A percentile compares a stretch with the other conserved stretches of the same genome.
Evolutionary conservation across 169 alveolate species (phyloP).

Genomic region (Cryptosporidium xiaoi): DNA sequence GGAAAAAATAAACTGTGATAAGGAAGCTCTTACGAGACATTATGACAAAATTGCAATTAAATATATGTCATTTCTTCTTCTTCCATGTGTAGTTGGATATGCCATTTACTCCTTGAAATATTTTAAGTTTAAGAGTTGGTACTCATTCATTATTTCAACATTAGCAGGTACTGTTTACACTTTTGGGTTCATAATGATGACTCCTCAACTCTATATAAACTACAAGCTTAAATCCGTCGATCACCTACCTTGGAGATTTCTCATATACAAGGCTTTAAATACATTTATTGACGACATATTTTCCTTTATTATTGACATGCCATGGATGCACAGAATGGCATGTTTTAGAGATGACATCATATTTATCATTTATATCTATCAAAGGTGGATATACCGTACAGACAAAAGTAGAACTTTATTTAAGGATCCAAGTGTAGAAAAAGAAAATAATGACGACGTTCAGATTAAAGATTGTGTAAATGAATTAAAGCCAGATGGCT

Average conservation of each 20-base stretch:
- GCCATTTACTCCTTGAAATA: slow-evolving; percentile 91
- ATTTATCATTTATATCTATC: slow-evolving; percentile 94
- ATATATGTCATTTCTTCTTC: slow-evolving; percentile 88
- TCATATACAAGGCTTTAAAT: slow-evolving; percentile 94
- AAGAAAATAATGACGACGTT: background rate
- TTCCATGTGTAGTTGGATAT: slow-evolving; percentile 90
- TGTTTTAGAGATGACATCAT: slow-evolving; percentile 99
- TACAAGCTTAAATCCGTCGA: slow-evolving; percentile 98
- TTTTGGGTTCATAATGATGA: slow-evolving; percentile 94
- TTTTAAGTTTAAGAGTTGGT: slow-evolving; percentile 94
- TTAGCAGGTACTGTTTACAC: slow-evolving; percentile 93
- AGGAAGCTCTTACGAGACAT: slow-evolving; percentile 83
- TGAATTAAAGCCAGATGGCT: background rate
- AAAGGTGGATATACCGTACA: slow-evolving; percentile 92
- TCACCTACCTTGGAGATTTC: slow-evolving; percentile 98
- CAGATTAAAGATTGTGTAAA: background rate
- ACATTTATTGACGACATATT: slow-evolving; percentile 98
- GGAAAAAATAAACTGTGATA: background rate
- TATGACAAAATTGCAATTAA: slow-evolving; percentile 91
- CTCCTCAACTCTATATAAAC: slow-evolving; percentile 98
- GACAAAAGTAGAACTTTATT: slow-evolving; percentile 77
- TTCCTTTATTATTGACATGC: slow-evolving; percentile 97
- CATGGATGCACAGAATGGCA: slow-evolving; percentile 94
- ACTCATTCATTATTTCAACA: slow-evolving; percentile 92
- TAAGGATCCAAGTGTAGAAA: background rate